Conservation (phyloP, 352 stramenopile species). For the Blastocystis sp. region DNA sequence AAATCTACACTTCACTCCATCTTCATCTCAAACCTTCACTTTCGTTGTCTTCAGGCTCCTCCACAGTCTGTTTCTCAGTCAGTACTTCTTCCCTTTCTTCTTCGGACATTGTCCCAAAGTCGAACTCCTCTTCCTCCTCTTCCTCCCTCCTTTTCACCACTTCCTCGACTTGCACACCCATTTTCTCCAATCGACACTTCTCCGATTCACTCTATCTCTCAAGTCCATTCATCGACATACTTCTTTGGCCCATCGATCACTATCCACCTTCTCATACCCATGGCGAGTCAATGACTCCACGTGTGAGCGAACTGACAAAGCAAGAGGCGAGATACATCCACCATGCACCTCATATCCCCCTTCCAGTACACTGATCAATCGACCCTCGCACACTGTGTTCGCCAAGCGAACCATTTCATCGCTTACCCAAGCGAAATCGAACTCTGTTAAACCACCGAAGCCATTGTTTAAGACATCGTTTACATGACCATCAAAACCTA, state of each 20-base stretch:
- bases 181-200: background rate
- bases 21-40: conserved; percentile 14
- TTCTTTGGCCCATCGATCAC: background rate
- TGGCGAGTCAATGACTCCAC: conserved; percentile 39
- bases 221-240: background rate
- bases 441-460: conserved; percentile 65
- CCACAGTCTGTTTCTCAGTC: background rate
- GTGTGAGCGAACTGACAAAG: conserved; percentile 46
- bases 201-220: conserved; percentile 23
- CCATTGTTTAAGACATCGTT: conserved; percentile 66
- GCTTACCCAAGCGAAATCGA: conserved; percentile 67
- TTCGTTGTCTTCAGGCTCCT: background rate
- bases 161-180: background rate
- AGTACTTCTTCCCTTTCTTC: background rate
- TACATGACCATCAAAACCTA: conserved; percentile 66
- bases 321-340: conserved; percentile 38
- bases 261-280: conserved; percentile 5
- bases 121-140: conserved; percentile 40
- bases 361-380: conserved; percentile 64
- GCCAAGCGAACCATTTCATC: conserved; percentile 63
- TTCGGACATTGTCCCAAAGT: conserved; percentile 27
- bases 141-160: conserved; percentile 6
- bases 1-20: conserved; percentile 30
- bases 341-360: conserved; percentile 64
- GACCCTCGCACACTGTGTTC: conserved; percentile 61